Conservation (phyloP, 1,139 yeast species). For the Taiozyma sp. region DNA sequence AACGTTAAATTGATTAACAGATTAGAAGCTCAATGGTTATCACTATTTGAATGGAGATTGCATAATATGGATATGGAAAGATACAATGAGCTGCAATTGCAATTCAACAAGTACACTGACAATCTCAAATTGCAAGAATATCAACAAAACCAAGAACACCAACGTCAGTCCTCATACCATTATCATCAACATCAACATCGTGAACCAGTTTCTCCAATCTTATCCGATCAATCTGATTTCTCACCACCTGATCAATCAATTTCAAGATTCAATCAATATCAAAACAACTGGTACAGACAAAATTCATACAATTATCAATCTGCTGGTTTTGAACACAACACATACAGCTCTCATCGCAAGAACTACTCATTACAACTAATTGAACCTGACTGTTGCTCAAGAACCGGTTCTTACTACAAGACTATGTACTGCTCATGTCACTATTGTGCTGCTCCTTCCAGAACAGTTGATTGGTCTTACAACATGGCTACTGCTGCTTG, state of each 20-base stretch:
- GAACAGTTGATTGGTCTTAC: slow-evolving; percentile 21
- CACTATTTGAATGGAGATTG: slow-evolving; percentile 31
- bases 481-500: slow-evolving; percentile 17
- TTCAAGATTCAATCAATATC: slow-evolving; percentile 6
- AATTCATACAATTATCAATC: slow-evolving; percentile 9
- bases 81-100: slow-evolving; percentile 18
- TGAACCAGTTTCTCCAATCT: slow-evolving; percentile 19
- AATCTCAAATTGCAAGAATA: slow-evolving; percentile 18
- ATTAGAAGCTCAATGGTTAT: slow-evolving; percentile 74
- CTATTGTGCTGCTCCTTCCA: slow-evolving; percentile 17
- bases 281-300: slow-evolving; percentile 7
- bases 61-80: slow-evolving; percentile 22
- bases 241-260: slow-evolving; percentile 14
- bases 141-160: slow-evolving; percentile 8
- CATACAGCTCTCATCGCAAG: slow-evolving; percentile 11
- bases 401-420: slow-evolving; percentile 20
- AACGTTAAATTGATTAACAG: slow-evolving; percentile 53
- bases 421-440: slow-evolving; percentile 19
- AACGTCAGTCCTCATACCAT: slow-evolving; percentile 12
- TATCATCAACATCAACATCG: slow-evolving; percentile 8
- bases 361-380: slow-evolving; percentile 13
- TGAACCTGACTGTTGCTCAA: slow-evolving; percentile 20
- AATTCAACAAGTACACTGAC: slow-evolving; percentile 19
- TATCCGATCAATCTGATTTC: slow-evolving; percentile 12
- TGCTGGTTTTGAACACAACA: slow-evolving; percentile 10